A percentile compares a stretch with the other conserved stretches of the same genome.
phyloP scores from a whole-genome alignment of 202 grass and related monocot genomes.

The Alloteropsis angusta region DNA sequence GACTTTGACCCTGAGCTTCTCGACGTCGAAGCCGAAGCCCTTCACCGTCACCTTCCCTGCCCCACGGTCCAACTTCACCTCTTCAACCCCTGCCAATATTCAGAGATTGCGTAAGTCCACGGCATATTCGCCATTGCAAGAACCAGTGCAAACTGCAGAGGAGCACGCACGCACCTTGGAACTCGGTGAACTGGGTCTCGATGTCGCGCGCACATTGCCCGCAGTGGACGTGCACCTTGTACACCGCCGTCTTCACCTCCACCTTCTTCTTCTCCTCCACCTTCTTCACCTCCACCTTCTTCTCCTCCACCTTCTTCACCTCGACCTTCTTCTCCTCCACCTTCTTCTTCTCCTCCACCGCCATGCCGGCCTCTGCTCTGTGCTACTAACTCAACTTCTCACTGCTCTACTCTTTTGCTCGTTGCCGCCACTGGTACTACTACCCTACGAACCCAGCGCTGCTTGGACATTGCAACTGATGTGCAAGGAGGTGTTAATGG shows the following conservation, averaged over 20 bases:
- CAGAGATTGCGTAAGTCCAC: not conserved
- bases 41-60: slow-evolving; percentile 58
- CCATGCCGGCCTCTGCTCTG: slow-evolving; percentile 15
- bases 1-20: slow-evolving; percentile 49
- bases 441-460: not conserved
- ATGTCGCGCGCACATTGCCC: slow-evolving; percentile 46
- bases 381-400: too few species aligned
- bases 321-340: too few species aligned
- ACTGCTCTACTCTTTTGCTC: too few species aligned
- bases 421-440: not conserved
- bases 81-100: slow-evolving; percentile 40
- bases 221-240: slow-evolving; percentile 79
- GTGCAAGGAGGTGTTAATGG: not conserved
- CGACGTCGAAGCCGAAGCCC: slow-evolving; percentile 46
- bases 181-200: slow-evolving; percentile 54
- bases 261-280: slow-evolving; percentile 19
- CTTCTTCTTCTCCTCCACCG: too few species aligned
- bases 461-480: not conserved
- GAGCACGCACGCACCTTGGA: slow-evolving; percentile 24
- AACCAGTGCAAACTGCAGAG: not conserved
- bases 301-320: too few species aligned
- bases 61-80: slow-evolving; percentile 57
- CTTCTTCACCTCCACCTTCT: slow-evolving; percentile 37
- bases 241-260: slow-evolving; percentile 40
- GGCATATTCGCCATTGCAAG: not conserved